Evolutionary conservation across 140 eudicot species (phyloP).

Genomic region (Flaveria floridana): DNA sequence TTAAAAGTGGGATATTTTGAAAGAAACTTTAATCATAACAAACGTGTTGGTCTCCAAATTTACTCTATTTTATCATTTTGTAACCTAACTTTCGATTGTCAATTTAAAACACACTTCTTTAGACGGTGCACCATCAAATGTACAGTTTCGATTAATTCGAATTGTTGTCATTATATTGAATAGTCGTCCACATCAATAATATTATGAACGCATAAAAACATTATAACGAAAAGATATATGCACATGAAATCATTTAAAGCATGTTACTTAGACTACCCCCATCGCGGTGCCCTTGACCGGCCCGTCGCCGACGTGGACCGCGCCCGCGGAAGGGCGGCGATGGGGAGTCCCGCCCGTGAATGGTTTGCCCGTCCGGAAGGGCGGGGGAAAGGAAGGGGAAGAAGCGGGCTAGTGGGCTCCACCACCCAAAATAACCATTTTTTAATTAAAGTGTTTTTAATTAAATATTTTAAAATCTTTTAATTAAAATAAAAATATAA

Average conservation of each 20-base stretch:
- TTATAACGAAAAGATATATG: neutral
- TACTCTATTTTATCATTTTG: slow-evolving; percentile 35
- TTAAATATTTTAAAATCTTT: no score
- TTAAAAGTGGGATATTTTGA: slow-evolving; percentile 23
- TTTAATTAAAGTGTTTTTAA: no score
- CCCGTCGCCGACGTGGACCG: no score
- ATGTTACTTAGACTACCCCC: neutral
- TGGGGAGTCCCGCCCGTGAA: no score
- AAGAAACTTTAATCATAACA: slow-evolving; percentile 36
- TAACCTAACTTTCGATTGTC: slow-evolving; percentile 36
- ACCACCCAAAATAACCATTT: no score
- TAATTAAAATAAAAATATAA: no score
- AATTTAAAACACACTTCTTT: slow-evolving; percentile 23
- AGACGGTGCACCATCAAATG: slow-evolving; percentile 19
- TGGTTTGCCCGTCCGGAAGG: no score
- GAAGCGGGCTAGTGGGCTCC: no score
- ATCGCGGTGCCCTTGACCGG: no score
- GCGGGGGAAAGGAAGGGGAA: no score
- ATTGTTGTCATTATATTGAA: neutral
- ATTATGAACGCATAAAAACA: no score
- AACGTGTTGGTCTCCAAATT: slow-evolving; percentile 39
- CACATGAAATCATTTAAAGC: neutral
- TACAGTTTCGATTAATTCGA: neutral
- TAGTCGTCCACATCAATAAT: neutral
- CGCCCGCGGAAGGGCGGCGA: no score